Conservation (phyloP, 2,329 filamentous ascomycete genomes). For the Pseudogymnoascus sp. region DNA sequence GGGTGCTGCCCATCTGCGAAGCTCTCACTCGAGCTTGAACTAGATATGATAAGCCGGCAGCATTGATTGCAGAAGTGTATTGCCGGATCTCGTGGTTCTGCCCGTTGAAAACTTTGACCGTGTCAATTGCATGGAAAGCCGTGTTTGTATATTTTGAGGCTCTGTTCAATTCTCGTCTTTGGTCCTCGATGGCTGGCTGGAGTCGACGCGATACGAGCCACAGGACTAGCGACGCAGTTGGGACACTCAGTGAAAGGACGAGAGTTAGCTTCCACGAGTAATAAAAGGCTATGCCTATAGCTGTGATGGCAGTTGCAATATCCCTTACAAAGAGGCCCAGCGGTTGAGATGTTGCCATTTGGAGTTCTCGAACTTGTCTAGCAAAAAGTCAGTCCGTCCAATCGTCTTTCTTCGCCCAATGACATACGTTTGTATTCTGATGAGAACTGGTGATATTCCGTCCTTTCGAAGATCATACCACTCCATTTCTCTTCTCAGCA, state of each 20-base stretch:
- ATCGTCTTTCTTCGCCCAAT: background rate
- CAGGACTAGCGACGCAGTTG: slow-evolving; percentile 56
- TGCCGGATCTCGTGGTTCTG: slow-evolving; percentile 59
- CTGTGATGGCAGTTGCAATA: slow-evolving; percentile 54
- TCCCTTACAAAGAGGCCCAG: slow-evolving; percentile 64
- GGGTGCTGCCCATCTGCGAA: slow-evolving; percentile 63
- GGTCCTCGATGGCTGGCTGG: slow-evolving; percentile 57
- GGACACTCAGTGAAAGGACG: slow-evolving; percentile 66
- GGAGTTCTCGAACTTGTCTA: slow-evolving; percentile 76
- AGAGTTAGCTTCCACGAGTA: slow-evolving; percentile 80
- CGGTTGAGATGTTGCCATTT: slow-evolving; percentile 70
- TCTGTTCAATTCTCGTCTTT: slow-evolving; percentile 58
- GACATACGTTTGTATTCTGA: slow-evolving; percentile 64
- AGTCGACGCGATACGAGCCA: slow-evolving; percentile 53
- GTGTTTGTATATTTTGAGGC: slow-evolving; percentile 66
- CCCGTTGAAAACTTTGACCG: slow-evolving; percentile 80
- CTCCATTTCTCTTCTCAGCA: slow-evolving; percentile 65
- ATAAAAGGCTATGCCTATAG: slow-evolving; percentile 64
- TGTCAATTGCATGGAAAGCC: slow-evolving; percentile 67
- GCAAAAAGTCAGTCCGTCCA: slow-evolving; percentile 19
- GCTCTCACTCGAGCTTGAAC: slow-evolving; percentile 62
- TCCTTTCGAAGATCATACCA: slow-evolving; percentile 75
- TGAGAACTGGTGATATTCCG: slow-evolving; percentile 64
- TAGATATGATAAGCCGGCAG: slow-evolving; percentile 56
- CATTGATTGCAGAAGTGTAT: slow-evolving; percentile 51